A percentile compares a stretch with the other conserved stretches of the same genome.
Conservation (phyloP, 805 yeast genomes). For the Kazachstania martiniae region DNA sequence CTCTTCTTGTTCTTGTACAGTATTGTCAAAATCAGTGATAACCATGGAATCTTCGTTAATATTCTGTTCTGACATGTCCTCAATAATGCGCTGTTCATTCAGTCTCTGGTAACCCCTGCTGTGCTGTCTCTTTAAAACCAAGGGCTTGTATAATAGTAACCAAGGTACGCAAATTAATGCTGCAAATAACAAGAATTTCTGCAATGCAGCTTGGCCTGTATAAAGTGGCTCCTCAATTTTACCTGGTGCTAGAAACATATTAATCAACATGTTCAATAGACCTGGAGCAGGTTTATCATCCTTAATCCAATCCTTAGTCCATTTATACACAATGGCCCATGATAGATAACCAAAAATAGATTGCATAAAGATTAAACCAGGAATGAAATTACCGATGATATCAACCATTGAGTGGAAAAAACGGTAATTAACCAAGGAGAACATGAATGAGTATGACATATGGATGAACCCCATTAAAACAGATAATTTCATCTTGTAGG, state of each 20-base stretch:
- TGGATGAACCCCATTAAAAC: slow-evolving; percentile 89
- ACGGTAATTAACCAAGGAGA: slow-evolving; percentile 71
- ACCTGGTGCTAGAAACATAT: slow-evolving; percentile 94
- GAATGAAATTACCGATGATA: slow-evolving; percentile 84
- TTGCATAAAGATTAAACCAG: slow-evolving; percentile 91
- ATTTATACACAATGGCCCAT: slow-evolving; percentile 78
- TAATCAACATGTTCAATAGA: slow-evolving; percentile 84
- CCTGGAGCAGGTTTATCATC: slow-evolving; percentile 80
- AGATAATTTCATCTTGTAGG: slow-evolving; percentile 95
- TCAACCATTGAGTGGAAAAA: slow-evolving; percentile 65
- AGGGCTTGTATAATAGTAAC: slow-evolving; percentile 76
- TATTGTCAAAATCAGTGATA: slow-evolving; percentile 34
- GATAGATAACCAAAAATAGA: slow-evolving; percentile 91
- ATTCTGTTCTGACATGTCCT: slow-evolving; percentile 14
- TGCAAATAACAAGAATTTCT: slow-evolving; percentile 55
- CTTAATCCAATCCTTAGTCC: slow-evolving; percentile 87
- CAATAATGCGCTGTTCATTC: slow-evolving; percentile 23
- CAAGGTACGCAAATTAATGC: slow-evolving; percentile 91
- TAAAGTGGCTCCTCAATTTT: slow-evolving; percentile 69
- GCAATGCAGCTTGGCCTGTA: slow-evolving; percentile 69
- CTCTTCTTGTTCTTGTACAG: slow-evolving; percentile 34
- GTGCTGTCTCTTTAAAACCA: slow-evolving; percentile 51
- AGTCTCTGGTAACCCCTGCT: slow-evolving; percentile 37
- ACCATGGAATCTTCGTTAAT: slow-evolving; percentile 29
- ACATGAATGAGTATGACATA: slow-evolving; percentile 82